Evolutionary conservation across 2,329 filamentous ascomycete genomes (phyloP), one percentile per base, ranked within the genome.

Genomic region (Penicillium occitanis): DNA sequence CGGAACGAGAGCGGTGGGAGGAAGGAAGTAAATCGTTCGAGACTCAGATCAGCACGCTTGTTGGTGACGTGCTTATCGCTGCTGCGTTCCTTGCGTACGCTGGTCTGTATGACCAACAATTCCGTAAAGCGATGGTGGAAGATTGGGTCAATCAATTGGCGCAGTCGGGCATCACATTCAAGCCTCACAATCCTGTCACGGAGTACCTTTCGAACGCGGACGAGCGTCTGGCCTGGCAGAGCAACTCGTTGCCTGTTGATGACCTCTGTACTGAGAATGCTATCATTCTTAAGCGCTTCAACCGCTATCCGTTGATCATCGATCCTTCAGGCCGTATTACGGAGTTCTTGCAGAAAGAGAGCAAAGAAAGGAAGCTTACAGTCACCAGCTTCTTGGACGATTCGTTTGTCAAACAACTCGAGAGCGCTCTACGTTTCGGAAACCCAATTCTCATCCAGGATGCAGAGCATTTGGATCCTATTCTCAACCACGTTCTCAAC

Each of bases 391-490:
- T 99, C 86, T 80, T 99, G 76, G 96, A 99, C 74, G 94, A 97
- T 76, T 96, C 92, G 0, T 99, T 99, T 77, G 95, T 95, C 68
- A 99, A 99, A 80, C 95, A 99, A 77, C 84, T 99, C 17, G 95
- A 99, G 81, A 98, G 93, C 75, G 95, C 95, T 19, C 85, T 99
- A 68, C 92, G 95, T 75, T 99, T 99, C 80, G 95, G 95, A 74
- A 99, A 99, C 75, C 94, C 95, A 1, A 99, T 99, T 71, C 87
- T 99, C 68, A 99, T 99, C 67, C 95, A 99, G 79, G 95, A 99
- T 77, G 96, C 95, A 0, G 96, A 99, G 80, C 91, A 99, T 76
- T 83, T 99, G 66, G 95, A 99, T 75, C 96, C 96, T 0, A 93
- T 99, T 67, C 88, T 99, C 73, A 99, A 98, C 75, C 95, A 99